A percentile compares a stretch with the other conserved stretches of the same genome.
Evolutionary conservation across 495 filamentous ascomycete genomes (phyloP).

Genomic region (Viridothelium virens): DNA sequence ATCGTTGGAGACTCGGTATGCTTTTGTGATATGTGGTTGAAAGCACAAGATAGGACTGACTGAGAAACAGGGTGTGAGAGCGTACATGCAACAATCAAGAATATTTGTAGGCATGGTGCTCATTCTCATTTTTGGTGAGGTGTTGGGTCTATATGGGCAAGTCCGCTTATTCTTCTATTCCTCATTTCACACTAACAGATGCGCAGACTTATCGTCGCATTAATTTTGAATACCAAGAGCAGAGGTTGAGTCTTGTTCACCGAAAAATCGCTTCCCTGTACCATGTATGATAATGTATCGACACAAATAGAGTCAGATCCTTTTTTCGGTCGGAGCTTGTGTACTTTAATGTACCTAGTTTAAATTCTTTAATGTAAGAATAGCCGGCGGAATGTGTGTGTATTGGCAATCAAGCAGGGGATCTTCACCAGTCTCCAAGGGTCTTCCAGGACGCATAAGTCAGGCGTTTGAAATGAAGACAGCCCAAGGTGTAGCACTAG

Average conservation of each 20-base stretch:
- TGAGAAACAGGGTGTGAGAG: constrained; percentile 60
- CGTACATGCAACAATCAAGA: constrained; percentile 91
- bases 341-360: background rate
- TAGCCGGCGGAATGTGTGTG: background rate
- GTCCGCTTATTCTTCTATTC: constrained; percentile 28
- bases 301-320: background rate
- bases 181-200: constrained; percentile 10
- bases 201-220: constrained; percentile 36
- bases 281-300: constrained; percentile 4
- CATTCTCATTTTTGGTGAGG: constrained; percentile 97
- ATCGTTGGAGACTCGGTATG: constrained; percentile 82
- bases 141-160: constrained; percentile 93
- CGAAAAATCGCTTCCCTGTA: background rate
- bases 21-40: background rate
- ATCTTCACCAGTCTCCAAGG: no score
- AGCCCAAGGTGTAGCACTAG: no score
- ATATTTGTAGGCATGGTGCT: constrained; percentile 98
- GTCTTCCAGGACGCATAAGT: no score
- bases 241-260: background rate
- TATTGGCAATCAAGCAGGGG: no score
- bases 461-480: no score
- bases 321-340: background rate
- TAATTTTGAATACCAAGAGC: constrained; percentile 38
- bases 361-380: background rate
- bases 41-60: background rate